Conservation (phyloP, 2,329 filamentous ascomycete species). For the Fusarium liriodendri region DNA sequence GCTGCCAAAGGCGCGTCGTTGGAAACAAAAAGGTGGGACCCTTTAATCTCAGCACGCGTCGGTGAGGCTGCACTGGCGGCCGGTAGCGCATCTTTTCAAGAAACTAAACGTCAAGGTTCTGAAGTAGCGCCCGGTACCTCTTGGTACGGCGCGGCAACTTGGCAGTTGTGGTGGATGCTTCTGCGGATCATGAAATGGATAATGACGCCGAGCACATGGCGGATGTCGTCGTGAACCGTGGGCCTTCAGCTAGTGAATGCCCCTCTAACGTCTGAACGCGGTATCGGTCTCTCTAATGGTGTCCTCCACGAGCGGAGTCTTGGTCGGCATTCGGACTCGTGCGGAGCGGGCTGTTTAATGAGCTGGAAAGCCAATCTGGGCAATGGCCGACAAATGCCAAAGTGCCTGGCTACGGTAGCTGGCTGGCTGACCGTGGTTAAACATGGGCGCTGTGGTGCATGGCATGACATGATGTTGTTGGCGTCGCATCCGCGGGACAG, state of each 20-base stretch:
- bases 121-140: constrained; percentile 27
- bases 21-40: constrained; percentile 32
- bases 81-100: constrained; percentile 25
- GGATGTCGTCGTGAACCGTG: constrained; percentile 19
- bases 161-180: not conserved
- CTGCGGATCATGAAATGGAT: not conserved
- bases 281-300: constrained; percentile 16
- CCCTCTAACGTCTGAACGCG: constrained; percentile 5
- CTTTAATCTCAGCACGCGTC: constrained; percentile 41
- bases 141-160: constrained; percentile 3
- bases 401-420: not conserved
- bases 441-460: not conserved
- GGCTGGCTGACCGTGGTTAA: not conserved
- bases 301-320: not conserved
- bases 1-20: constrained; percentile 16
- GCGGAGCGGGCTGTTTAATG: constrained; percentile 25
- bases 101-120: constrained; percentile 18
- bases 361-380: constrained; percentile 28
- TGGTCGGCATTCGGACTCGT: not conserved
- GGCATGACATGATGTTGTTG: constrained; percentile 11
- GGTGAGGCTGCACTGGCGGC: constrained; percentile 37
- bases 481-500: constrained; percentile 5
- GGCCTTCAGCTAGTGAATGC: not conserved
- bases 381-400: not conserved
- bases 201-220: not conserved